Conservation (phyloP, 192 early-diverging fungal genomes). For the Phlyctochytrium planicorne region DNA sequence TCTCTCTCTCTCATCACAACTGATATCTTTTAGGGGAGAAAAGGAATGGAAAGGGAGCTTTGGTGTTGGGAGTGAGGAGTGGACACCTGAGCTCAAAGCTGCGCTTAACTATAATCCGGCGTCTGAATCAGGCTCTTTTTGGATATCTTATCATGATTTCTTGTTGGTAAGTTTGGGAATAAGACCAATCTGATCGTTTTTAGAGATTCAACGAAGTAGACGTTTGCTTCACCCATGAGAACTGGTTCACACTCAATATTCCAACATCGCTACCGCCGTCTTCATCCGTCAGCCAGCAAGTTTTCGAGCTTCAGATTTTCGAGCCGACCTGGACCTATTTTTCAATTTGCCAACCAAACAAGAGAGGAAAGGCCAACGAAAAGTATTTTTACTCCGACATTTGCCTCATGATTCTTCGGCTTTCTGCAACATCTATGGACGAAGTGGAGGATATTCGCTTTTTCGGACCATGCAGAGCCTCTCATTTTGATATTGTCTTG, state of each 20-base stretch:
- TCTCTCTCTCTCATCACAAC: no score
- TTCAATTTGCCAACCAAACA: slow-evolving; percentile 22
- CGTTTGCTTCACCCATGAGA: slow-evolving; percentile 19
- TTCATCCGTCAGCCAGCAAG: neutral
- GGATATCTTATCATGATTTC: slow-evolving; percentile 32
- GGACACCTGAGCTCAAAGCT: slow-evolving; percentile 14
- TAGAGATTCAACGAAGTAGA: slow-evolving; percentile 24
- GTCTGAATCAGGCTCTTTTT: slow-evolving; percentile 17
- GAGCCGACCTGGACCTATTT: slow-evolving; percentile 21
- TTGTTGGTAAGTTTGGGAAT: no score
- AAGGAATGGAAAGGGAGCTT: slow-evolving; percentile 32
- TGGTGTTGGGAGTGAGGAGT: slow-evolving; percentile 13
- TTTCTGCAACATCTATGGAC: neutral
- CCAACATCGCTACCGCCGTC: slow-evolving; percentile 6
- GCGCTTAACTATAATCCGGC: neutral
- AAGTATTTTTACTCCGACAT: slow-evolving; percentile 27
- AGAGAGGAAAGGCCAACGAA: slow-evolving; percentile 28
- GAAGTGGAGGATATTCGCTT: slow-evolving; percentile 24
- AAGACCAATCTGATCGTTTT: no score
- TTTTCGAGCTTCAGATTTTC: slow-evolving; percentile 13
- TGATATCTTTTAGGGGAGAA: slow-evolving; percentile 13
- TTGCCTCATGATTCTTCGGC: slow-evolving; percentile 8
- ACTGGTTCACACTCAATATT: slow-evolving; percentile 10
- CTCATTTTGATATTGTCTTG: slow-evolving; percentile 25
- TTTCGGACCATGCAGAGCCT: slow-evolving; percentile 26